Percentiles rank a stretch among this genome's conserved stretches.
These are phyloP conservation scores for Blastomyces gilchristii DNA, from an alignment of 2,329 filamentous ascomycete species.

Conservation along the genomic window DNA sequence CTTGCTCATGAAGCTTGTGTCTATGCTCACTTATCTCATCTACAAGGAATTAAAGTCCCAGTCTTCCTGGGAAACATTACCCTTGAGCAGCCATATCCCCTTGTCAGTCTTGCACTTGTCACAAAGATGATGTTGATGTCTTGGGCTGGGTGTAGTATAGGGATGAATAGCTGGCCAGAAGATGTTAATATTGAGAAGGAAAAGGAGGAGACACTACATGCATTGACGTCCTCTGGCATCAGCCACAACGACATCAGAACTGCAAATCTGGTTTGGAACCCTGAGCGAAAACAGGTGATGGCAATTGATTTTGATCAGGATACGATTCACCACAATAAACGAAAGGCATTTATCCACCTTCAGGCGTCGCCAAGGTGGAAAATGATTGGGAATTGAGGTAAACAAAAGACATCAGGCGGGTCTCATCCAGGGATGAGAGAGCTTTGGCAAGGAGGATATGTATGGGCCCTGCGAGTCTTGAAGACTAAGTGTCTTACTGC, in stretches of 20 bases:
- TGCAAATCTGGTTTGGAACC: not conserved
- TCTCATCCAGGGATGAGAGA: too few relatives aligned
- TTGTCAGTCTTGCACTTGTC: slow-evolving; percentile 4
- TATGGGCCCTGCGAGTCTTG: too few relatives aligned
- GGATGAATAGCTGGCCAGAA: not conserved
- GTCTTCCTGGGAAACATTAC: slow-evolving; percentile 5
- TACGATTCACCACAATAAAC: not conserved
- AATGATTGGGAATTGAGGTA: not conserved
- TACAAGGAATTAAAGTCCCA: slow-evolving; percentile 4
- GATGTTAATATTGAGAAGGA: not conserved
- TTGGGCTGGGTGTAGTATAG: not conserved
- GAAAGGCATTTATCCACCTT: not conserved
- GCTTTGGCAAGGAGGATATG: too few relatives aligned
- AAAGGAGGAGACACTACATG: not conserved
- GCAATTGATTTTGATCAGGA: slow-evolving; percentile 3
- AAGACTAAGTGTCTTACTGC: too few relatives aligned
- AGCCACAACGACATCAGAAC: not conserved
- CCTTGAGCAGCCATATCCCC: slow-evolving; percentile 5
- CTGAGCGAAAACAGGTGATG: not conserved
- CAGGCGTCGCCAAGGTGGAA: not conserved
- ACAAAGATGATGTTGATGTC: slow-evolving; percentile 9
- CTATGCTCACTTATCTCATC: slow-evolving; percentile 5
- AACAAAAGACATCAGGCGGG: too few relatives aligned
- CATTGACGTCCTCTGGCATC: not conserved
- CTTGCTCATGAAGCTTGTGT: slow-evolving; percentile 2